Evolutionary conservation across 257 asterid species (phyloP).

Genomic region (Leonotis leonurus): DNA sequence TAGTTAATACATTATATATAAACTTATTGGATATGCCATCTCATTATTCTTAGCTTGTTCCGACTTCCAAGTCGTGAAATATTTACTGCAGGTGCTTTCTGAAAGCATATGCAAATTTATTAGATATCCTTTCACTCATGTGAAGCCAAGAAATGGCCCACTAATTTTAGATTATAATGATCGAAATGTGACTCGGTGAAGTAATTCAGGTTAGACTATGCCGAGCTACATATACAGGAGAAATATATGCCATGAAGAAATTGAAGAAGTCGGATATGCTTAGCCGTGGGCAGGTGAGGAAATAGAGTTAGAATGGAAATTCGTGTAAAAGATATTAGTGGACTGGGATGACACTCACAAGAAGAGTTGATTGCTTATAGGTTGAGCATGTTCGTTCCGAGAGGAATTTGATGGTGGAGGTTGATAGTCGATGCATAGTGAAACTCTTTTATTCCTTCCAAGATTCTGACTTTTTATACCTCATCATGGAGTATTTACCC

Average conservation of each 20-base stretch:
- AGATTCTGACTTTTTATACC: slow-evolving; percentile 85
- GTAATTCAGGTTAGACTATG: slow-evolving; percentile 83
- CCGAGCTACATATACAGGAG: slow-evolving; percentile 79
- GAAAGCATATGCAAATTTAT: neutral
- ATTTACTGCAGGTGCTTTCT: neutral
- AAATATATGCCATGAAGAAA: slow-evolving; percentile 92
- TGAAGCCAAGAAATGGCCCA: neutral
- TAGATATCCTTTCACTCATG: neutral
- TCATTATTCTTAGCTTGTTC: neutral
- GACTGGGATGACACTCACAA: neutral
- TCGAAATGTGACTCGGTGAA: slow-evolving; percentile 14
- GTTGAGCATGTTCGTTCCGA: slow-evolving; percentile 99
- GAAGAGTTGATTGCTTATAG: slow-evolving; percentile 29
- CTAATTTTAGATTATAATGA: neutral
- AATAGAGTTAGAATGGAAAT: neutral
- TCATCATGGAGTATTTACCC: slow-evolving; percentile 95
- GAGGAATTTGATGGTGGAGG: slow-evolving; percentile 97
- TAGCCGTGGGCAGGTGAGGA: slow-evolving; percentile 89
- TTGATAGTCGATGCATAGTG: slow-evolving; percentile 94
- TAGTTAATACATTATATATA: neutral
- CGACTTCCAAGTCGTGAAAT: neutral
- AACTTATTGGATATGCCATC: neutral
- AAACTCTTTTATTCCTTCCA: slow-evolving; percentile 91
- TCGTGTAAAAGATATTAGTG: neutral
- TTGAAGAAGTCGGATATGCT: slow-evolving; percentile 94